These are phyloP conservation scores for Cordyceps fumosorosea DNA, from an alignment of 2,329 filamentous ascomycete species.

Conservation along the genomic window DNA sequence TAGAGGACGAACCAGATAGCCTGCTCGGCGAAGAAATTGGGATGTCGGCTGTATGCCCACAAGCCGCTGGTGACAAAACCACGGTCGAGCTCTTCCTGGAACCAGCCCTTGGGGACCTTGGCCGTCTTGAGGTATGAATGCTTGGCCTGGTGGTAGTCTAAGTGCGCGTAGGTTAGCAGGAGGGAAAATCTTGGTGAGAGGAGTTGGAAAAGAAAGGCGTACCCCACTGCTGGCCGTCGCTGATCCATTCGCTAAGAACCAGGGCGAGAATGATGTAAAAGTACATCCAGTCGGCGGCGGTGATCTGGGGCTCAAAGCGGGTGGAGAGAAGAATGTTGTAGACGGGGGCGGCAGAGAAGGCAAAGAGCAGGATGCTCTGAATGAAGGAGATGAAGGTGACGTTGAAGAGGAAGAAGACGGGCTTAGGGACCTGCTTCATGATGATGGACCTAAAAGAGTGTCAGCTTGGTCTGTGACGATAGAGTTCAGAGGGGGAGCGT, in stretches of 20 bases:
- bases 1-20: constrained; percentile 83
- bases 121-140: constrained; percentile 64
- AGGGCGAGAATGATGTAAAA: constrained; percentile 41
- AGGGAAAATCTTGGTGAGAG: not conserved
- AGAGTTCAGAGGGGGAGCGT: too few relatives aligned
- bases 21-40: constrained; percentile 93
- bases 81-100: constrained; percentile 72
- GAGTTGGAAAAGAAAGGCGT: constrained; percentile 22
- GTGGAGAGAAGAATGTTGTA: constrained; percentile 75
- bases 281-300: constrained; percentile 41
- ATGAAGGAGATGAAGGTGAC: constrained; percentile 79
- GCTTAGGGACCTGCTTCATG: constrained; percentile 54
- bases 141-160: constrained; percentile 78
- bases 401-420: constrained; percentile 78
- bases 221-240: constrained; percentile 92
- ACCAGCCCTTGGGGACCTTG: constrained; percentile 59
- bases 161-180: constrained; percentile 9
- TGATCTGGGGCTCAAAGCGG: constrained; percentile 48
- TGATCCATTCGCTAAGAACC: constrained; percentile 65
- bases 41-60: constrained; percentile 84
- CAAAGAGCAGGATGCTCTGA: constrained; percentile 76
- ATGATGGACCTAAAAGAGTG: constrained; percentile 55
- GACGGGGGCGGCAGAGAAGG: constrained; percentile 67
- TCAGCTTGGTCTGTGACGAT: constrained; percentile 18
- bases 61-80: constrained; percentile 82